A percentile compares a stretch with the other conserved stretches of the same genome.
Conservation (phyloP, 2,329 filamentous ascomycete species). For the Spiromastix sp. region DNA sequence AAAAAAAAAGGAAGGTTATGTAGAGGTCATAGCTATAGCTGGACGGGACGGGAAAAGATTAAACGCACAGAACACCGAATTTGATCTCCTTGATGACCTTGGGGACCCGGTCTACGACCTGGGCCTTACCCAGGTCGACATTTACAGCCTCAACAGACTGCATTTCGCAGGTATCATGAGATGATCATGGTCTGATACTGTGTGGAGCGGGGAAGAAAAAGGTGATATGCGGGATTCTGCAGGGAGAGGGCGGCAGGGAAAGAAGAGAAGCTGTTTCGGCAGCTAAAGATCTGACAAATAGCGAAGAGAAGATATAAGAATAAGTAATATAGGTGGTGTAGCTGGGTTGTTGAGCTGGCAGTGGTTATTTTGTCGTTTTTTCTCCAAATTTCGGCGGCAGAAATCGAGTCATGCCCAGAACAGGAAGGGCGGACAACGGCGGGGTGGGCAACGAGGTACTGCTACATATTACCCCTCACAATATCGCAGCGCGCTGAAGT, state of each 20-base stretch:
- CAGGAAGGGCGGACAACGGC: no score
- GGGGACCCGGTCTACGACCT: constrained; percentile 78
- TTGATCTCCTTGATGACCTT: constrained; percentile 90
- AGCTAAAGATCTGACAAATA: neutral
- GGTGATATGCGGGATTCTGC: neutral
- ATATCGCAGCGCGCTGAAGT: no score
- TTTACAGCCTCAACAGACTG: constrained; percentile 33
- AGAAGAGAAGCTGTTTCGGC: neutral
- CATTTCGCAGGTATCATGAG: constrained; percentile 26
- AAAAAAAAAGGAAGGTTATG: constrained; percentile 8
- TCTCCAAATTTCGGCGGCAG: no score
- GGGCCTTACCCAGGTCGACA: constrained; percentile 58
- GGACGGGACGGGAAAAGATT: neutral
- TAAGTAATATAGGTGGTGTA: neutral
- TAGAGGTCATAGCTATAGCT: constrained; percentile 10
- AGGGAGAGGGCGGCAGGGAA: neutral
- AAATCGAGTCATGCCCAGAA: no score
- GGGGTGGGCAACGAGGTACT: no score
- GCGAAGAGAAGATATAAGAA: neutral
- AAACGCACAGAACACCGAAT: constrained; percentile 74
- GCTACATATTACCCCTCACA: no score
- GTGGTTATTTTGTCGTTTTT: no score
- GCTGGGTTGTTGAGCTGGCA: no score
- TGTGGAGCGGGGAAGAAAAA: neutral
- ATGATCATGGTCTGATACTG: constrained; percentile 23